phyloP scores from a whole-genome alignment of 1,284 basidiomycete genomes.

The Puccinia polysora region DNA sequence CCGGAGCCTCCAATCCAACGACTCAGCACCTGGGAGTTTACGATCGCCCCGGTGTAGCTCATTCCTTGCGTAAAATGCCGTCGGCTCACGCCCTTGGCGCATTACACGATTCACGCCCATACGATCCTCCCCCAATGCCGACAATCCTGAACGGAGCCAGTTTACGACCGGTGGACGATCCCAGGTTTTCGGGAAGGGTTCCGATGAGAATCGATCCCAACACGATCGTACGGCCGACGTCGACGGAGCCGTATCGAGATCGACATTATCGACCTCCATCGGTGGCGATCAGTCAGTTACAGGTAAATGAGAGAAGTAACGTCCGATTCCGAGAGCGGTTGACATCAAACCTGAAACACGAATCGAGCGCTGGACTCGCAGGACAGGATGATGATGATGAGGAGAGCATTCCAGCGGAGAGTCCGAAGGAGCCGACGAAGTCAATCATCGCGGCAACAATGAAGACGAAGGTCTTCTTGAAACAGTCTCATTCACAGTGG shows the following conservation, averaged over 20 bases:
- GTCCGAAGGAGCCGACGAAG: not conserved
- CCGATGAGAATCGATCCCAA: not conserved
- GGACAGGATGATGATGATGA: constrained; percentile 12
- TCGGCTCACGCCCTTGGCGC: constrained; percentile 33
- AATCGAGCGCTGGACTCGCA: not conserved
- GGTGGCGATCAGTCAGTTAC: no score
- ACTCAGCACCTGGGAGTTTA: no score
- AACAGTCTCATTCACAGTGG: constrained; percentile 94
- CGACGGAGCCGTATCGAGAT: constrained; percentile 23
- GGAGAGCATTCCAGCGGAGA: not conserved
- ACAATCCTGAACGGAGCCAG: not conserved
- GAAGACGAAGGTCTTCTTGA: constrained; percentile 97
- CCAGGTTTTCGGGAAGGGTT: not conserved
- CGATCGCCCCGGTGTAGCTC: no score
- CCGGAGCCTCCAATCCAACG: no score
- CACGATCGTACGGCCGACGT: constrained; percentile 8
- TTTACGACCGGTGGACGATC: not conserved
- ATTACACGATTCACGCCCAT: not conserved
- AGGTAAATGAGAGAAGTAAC: not conserved
- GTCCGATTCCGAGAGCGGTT: constrained; percentile 1
- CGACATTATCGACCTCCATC: constrained; percentile 34
- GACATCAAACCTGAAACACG: no score
- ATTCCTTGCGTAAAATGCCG: constrained; percentile 25
- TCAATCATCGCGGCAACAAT: constrained; percentile 74
- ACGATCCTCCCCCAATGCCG: constrained; percentile 18